These are phyloP conservation scores for Rheum nobile DNA, from an alignment of 148 eudicot genomes.

Conservation along the genomic window DNA sequence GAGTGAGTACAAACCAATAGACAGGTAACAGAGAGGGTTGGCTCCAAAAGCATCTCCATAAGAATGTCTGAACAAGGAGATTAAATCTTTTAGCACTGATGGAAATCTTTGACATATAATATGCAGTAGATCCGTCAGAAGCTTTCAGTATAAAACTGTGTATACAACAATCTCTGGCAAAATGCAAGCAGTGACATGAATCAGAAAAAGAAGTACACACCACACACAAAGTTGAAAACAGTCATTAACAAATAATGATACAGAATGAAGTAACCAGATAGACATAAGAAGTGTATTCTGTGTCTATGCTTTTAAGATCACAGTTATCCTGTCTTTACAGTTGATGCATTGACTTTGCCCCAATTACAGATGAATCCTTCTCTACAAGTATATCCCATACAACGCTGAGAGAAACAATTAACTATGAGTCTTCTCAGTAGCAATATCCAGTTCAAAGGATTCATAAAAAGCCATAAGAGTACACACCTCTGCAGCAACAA, in stretches of 20 bases:
- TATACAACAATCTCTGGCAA: neutral
- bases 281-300: neutral
- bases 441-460: neutral
- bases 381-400: neutral
- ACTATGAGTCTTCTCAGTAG: neutral
- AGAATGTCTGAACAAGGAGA: conserved; percentile 44
- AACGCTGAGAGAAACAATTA: neutral
- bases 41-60: conserved; percentile 63
- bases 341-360: neutral
- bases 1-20: conserved; percentile 44
- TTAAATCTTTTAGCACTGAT: conserved; percentile 7
- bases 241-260: neutral
- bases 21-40: conserved; percentile 40
- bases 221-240: neutral
- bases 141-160: neutral
- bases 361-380: neutral
- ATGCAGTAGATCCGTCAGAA: neutral
- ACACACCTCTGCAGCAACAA: neutral
- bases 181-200: neutral
- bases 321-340: neutral
- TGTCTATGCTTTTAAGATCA: neutral
- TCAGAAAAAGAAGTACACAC: neutral
- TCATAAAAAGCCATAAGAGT: neutral
- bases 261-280: neutral
- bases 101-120: neutral